A percentile compares a stretch with the other conserved stretches of the same genome.
phyloP scores from a whole-genome alignment of 768 basidiomycete species.

The Mycena rebaudengoi region DNA sequence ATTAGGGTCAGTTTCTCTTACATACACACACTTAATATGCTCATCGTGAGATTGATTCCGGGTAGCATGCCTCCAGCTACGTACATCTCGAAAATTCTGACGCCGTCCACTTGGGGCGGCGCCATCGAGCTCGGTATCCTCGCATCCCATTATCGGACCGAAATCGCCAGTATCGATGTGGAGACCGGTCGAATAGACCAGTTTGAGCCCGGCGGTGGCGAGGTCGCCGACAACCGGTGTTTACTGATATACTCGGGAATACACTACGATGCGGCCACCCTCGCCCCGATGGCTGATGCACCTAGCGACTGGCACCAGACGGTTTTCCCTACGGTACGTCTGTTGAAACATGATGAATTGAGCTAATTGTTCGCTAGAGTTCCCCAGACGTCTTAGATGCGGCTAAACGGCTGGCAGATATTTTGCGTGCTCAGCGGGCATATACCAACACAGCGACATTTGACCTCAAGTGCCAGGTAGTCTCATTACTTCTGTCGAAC shows the following conservation, averaged over 20 bases:
- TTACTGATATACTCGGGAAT: constrained; percentile 95
- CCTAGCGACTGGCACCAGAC: constrained; percentile 92
- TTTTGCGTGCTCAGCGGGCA: constrained; percentile 79
- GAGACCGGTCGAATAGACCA: constrained; percentile 90
- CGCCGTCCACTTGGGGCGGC: constrained; percentile 90
- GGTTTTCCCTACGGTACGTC: constrained; percentile 69
- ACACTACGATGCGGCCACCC: constrained; percentile 91
- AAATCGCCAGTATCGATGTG: constrained; percentile 91
- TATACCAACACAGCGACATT: constrained; percentile 94
- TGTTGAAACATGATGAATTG: not conserved
- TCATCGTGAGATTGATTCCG: constrained; percentile 1
- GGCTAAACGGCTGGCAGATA: constrained; percentile 74
- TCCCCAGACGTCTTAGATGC: constrained; percentile 56
- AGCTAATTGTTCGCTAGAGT: not conserved
- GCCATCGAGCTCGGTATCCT: constrained; percentile 94
- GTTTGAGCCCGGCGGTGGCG: constrained; percentile 65
- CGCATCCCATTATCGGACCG: constrained; percentile 80
- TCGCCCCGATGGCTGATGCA: constrained; percentile 80
- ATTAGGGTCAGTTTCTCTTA: constrained; percentile 68
- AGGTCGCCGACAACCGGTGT: constrained; percentile 55
- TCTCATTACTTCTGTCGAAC: constrained; percentile 2
- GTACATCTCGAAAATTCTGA: constrained; percentile 85
- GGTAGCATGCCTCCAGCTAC: constrained; percentile 61
- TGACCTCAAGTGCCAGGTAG: constrained; percentile 86
- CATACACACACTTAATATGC: not conserved